These are phyloP conservation scores for Magnusiomyces suaveolens DNA, from an alignment of 1,139 yeast genomes.

Conservation along the genomic window DNA sequence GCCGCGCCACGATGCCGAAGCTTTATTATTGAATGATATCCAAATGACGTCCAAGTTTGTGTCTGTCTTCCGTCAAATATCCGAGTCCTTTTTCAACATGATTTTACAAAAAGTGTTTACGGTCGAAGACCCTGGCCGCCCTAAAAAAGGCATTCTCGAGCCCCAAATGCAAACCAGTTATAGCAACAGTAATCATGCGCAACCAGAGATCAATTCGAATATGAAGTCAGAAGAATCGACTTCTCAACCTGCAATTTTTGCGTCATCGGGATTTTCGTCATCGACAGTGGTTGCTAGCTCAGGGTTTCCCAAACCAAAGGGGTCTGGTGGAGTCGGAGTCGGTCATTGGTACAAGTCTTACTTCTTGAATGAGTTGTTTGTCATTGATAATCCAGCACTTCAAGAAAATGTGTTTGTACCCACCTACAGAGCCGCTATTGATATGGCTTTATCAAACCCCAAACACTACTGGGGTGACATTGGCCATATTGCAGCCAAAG, in stretches of 20 bases:
- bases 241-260: not conserved
- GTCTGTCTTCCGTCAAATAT: not conserved
- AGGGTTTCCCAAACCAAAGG: not conserved
- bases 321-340: not conserved
- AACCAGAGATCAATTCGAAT: no score
- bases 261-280: not conserved
- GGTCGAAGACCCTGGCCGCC: not conserved
- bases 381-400: constrained; percentile 21
- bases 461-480: constrained; percentile 25
- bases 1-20: not conserved
- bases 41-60: not conserved
- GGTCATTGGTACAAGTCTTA: constrained; percentile 11
- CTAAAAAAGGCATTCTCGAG: not conserved
- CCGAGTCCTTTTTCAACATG: not conserved
- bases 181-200: no score
- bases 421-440: constrained; percentile 32
- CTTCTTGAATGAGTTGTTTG: constrained; percentile 23
- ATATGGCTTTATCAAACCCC: constrained; percentile 34
- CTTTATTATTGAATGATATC: not conserved
- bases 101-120: not conserved
- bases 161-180: not conserved
- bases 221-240: no score
- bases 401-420: constrained; percentile 35
- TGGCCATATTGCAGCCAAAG: not conserved
- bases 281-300: no score